Conservation (phyloP, 1,284 basidiomycete species). For the Caloboletus firmus region DNA sequence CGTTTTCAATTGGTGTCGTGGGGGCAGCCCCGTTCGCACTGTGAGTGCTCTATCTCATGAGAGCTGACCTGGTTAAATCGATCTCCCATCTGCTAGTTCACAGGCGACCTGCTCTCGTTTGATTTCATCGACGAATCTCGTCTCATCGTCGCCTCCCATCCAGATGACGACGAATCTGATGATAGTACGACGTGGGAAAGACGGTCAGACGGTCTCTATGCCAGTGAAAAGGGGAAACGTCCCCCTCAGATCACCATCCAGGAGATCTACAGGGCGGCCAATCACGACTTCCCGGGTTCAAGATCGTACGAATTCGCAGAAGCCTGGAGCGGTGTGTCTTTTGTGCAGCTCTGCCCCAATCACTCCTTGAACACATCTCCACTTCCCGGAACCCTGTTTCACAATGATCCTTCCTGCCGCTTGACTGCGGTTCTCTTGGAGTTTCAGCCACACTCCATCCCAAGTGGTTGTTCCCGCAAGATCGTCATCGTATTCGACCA, state of each 20-base stretch:
- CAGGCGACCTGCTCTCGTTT: conserved; percentile 35
- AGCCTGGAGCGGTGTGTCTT: conserved; percentile 31
- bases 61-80: background rate
- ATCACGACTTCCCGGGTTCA: conserved; percentile 9
- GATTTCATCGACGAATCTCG: conserved; percentile 33
- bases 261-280: conserved; percentile 21
- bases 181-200: conserved; percentile 34
- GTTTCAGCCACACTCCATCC: conserved; percentile 28
- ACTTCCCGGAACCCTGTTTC: conserved; percentile 30
- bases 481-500: conserved; percentile 33
- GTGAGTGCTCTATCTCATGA: conserved; percentile 15
- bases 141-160: conserved; percentile 30
- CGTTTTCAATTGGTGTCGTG: conserved; percentile 32
- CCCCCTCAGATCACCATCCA: conserved; percentile 32
- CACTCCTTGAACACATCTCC: conserved; percentile 17
- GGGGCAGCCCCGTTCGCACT: conserved; percentile 30
- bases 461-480: conserved; percentile 36
- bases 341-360: conserved; percentile 36
- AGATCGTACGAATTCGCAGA: conserved; percentile 36
- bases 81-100: conserved; percentile 20
- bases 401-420: conserved; percentile 29
- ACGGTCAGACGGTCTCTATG: conserved; percentile 34
- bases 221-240: conserved; percentile 32
- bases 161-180: conserved; percentile 37
- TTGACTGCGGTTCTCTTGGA: conserved; percentile 31